Conservation (phyloP, 2,329 filamentous ascomycete genomes). For the Cercospora brassicicola region DNA sequence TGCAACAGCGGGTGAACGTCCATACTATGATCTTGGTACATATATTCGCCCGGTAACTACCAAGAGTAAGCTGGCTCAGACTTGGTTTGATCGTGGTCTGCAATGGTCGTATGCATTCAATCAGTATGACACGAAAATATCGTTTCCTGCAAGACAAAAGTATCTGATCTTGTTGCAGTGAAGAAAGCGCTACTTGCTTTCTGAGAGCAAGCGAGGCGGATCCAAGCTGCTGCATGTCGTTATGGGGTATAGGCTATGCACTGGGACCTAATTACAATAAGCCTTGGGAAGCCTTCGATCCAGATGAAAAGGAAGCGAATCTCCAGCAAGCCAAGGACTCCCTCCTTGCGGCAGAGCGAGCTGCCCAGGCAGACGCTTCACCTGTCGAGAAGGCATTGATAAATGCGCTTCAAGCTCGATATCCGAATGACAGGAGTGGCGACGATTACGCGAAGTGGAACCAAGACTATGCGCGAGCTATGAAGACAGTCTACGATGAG, state of each 20-base stretch:
- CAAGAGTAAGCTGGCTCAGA: constrained; percentile 53
- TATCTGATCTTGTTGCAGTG: constrained; percentile 33
- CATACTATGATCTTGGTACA: constrained; percentile 58
- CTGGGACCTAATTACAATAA: constrained; percentile 79
- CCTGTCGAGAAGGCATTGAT: constrained; percentile 64
- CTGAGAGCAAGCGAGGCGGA: constrained; percentile 59
- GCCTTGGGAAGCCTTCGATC: constrained; percentile 70
- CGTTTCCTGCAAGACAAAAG: not conserved
- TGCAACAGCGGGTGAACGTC: not conserved
- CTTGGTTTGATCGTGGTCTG: constrained; percentile 72
- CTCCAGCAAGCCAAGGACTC: constrained; percentile 53
- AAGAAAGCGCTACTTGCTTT: constrained; percentile 67
- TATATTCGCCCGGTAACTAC: constrained; percentile 60
- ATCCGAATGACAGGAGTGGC: constrained; percentile 55
- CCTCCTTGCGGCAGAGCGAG: constrained; percentile 46
- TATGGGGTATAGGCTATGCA: constrained; percentile 70
- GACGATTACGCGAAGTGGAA: constrained; percentile 58
- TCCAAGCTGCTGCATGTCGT: constrained; percentile 59
- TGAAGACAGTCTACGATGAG: constrained; percentile 55
- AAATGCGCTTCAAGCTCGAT: constrained; percentile 61
- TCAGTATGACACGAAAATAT: constrained; percentile 44
- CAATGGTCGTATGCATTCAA: constrained; percentile 76
- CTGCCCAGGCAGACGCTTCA: constrained; percentile 39
- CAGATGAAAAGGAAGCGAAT: constrained; percentile 56
- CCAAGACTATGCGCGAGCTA: constrained; percentile 60